phyloP scores from a whole-genome alignment of 345 rosid species.

The Linum trigynum region DNA sequence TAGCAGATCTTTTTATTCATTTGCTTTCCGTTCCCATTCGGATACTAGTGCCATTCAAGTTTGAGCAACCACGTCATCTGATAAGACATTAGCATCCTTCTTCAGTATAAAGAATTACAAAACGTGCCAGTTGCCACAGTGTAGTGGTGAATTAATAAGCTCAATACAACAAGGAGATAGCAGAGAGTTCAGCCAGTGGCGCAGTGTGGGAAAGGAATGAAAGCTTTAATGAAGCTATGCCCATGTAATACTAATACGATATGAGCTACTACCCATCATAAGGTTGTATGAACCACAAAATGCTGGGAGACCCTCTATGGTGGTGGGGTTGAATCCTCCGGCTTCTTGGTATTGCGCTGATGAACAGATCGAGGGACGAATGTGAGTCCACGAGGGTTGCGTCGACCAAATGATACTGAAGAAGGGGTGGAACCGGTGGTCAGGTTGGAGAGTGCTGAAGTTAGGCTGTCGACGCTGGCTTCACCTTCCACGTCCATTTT shows the following conservation, averaged over 20 bases:
- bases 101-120: background rate
- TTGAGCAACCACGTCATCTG: background rate
- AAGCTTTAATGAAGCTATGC: too few species aligned
- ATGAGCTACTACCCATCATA: too few species aligned
- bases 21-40: too few species aligned
- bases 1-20: too few species aligned
- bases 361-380: constrained; percentile 60
- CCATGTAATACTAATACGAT: too few species aligned
- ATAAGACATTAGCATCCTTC: background rate
- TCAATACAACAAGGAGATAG: background rate
- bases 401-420: constrained; percentile 71
- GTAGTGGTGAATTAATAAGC: background rate
- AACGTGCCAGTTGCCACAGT: background rate
- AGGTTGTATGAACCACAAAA: too few species aligned
- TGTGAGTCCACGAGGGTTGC: constrained; percentile 59
- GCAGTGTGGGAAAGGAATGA: too few species aligned
- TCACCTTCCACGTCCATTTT: constrained; percentile 72
- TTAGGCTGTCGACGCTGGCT: constrained; percentile 44
- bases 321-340: constrained; percentile 20
- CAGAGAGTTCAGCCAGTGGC: background rate
- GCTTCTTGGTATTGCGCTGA: constrained; percentile 27
- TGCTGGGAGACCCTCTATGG: background rate
- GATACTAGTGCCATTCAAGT: background rate
- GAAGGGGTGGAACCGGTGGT: constrained; percentile 73
- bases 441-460: constrained; percentile 70